Evolutionary conservation across 2,329 filamentous ascomycete genomes (phyloP), one percentile per base, ranked within the genome.

Genomic region (Penicillium sp.): DNA sequence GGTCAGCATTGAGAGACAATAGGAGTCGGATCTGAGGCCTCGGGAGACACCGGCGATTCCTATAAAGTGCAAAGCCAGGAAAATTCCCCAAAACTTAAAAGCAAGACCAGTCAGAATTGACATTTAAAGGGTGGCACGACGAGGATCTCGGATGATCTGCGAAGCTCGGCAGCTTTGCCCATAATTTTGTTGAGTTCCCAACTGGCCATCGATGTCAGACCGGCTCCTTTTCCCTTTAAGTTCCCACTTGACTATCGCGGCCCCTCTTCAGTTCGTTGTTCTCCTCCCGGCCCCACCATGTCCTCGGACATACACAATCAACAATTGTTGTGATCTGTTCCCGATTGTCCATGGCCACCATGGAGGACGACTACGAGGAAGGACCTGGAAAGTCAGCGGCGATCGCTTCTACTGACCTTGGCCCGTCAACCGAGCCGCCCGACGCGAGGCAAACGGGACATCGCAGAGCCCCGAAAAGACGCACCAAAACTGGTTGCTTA

Each of bases 401-500:
- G 19, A 28, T 26, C 33, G 42, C 48, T 28, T 52, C 52, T 30
- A 48, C 28, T 16, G 63, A 60, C 45, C 38, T 37, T 40, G 57
- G 11, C 25, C 59, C 25, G n/a, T 38, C 51, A 30, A 59, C 30
- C 7, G 66, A 69, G 54, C 57, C 62, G 35, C 65, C 61, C 46
- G 33, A 52, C 22, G 42, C 58, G 11, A 69, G 66, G 49, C 68
- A 68, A 55, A 57, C 66, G 16, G 58, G 65, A 42, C 45, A 64
- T 22, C 69, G 69, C 48, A 75, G 69, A 61, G 61, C 55, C 25
- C 75, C 81, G 25, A 85, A 86, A 69, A 92, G 89, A 75, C 84
- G 93, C 70, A 97, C 93, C 55, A 97, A 97, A 80, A 97, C 93
- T 2, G 93, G 93, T 14, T 97, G 93, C 75, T 79, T 97, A 62